phyloP scores from a whole-genome alignment of 495 filamentous ascomycete species.

The Penicillium manginii region DNA sequence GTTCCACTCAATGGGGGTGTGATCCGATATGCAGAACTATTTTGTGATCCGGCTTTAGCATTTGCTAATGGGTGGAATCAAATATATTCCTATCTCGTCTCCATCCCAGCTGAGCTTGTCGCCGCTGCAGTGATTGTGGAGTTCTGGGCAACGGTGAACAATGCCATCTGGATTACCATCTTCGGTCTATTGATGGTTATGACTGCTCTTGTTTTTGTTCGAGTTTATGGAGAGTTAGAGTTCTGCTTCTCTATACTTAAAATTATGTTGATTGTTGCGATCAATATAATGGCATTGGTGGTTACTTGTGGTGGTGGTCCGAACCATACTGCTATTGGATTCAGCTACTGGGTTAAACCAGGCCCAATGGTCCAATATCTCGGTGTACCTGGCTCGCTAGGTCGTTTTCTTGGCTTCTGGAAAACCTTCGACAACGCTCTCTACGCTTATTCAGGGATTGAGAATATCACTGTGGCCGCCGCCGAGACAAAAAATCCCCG shows the following conservation, averaged over 20 bases:
- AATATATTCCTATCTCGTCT: constrained; percentile 36
- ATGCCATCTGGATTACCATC: constrained; percentile 49
- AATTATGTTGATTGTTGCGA: constrained; percentile 49
- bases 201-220: constrained; percentile 46
- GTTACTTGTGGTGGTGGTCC: constrained; percentile 25
- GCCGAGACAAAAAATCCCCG: constrained; percentile 45
- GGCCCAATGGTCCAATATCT: constrained; percentile 31
- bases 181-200: constrained; percentile 49
- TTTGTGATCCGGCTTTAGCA: constrained; percentile 34
- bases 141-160: constrained; percentile 45
- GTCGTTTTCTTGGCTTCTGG: constrained; percentile 54
- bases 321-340: constrained; percentile 23
- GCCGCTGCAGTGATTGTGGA: constrained; percentile 54
- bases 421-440: constrained; percentile 57
- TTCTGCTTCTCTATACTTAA: constrained; percentile 50
- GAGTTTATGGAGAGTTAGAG: constrained; percentile 51
- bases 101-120: constrained; percentile 45
- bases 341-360: constrained; percentile 27
- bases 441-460: constrained; percentile 59
- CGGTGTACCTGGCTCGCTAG: constrained; percentile 18
- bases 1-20: constrained; percentile 37
- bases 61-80: constrained; percentile 40
- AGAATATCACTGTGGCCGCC: constrained; percentile 53
- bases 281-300: constrained; percentile 52
- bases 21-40: constrained; percentile 32